Base-by-base conservation (phyloP, 768 basidiomycete genomes). In the Tricholoma flavovirens region DNA sequence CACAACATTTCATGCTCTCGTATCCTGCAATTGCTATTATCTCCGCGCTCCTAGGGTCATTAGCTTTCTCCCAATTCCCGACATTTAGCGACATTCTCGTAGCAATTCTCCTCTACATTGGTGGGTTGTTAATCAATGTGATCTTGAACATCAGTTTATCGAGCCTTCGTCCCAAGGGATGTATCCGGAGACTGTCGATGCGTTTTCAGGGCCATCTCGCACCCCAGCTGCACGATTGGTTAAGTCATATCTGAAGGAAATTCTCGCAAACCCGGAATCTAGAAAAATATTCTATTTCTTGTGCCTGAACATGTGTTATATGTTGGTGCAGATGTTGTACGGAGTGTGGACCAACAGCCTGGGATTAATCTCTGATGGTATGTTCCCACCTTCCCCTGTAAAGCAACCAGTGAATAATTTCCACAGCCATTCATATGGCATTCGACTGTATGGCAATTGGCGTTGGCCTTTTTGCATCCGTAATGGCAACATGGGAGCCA, bases 371-470 rank as follows among this genome's bases (percentile, higher is more conserved):
- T 97, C 94, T 9, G 97, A 99, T 67, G 95, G 96, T 96, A 58
- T 46, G 67, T 59, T n/a, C 26, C 6, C 24, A 21, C 17, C 50
- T 59, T 7, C 19, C 52, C 17, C 4, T 22, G 12, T 15, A 29
- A 26, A 30, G 30, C 17, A 22, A 14, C 22, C 43, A 24, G 15
- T 45, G 15, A 45, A 30, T 29, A 17, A 55, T 54, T 61, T 51
- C 54, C 6, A 29, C 36, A 98, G 96, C 97, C 19, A 98, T 99
- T 35, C 97, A 99, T 67, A 99, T 98, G 97, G 92, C 93, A 10
- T 99, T 99, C 63, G 97, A 99, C 72, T 98, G 97, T 66, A 85
- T 98, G 82, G 96, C 96, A 0, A 93, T 99, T 51, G 93, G 85
- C 0, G 91, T 99, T 52, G 97, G 97, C 2, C 79, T 99, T 2